A percentile compares a stretch with the other conserved stretches of the same genome.
Evolutionary conservation across 306 rosid genomes (phyloP).

Genomic region (Aeschynomene evenia): DNA sequence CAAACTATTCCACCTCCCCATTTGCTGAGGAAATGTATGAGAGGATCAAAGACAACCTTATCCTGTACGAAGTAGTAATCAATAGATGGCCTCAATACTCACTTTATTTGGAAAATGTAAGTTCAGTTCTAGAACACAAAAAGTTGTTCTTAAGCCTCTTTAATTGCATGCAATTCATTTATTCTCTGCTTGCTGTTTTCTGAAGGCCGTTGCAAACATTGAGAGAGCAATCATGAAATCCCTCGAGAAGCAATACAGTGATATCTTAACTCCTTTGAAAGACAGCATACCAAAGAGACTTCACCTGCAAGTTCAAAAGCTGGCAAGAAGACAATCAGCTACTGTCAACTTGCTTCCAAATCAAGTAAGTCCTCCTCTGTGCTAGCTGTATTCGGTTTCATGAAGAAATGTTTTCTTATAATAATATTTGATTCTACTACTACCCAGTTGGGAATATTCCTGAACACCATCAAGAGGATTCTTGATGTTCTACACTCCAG

Average conservation of each 20-base stretch:
- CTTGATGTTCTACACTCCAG: slow-evolving; percentile 86
- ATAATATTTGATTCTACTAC: slow-evolving; percentile 11
- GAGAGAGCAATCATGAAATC: slow-evolving; percentile 94
- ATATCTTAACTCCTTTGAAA: slow-evolving; percentile 86
- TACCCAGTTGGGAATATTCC: slow-evolving; percentile 76
- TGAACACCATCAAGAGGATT: slow-evolving; percentile 92
- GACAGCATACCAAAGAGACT: slow-evolving; percentile 91
- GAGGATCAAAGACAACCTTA: slow-evolving; percentile 67
- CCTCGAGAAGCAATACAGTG: slow-evolving; percentile 85
- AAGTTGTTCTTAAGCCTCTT: slow-evolving; percentile 1
- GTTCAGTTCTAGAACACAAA: slow-evolving; percentile 41
- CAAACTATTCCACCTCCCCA: slow-evolving; percentile 86
- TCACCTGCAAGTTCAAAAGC: slow-evolving; percentile 94
- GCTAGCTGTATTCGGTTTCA: not conserved
- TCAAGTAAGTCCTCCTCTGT: slow-evolving; percentile 55
- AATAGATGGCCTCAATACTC: slow-evolving; percentile 98
- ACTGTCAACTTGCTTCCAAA: slow-evolving; percentile 65
- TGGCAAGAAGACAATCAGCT: slow-evolving; percentile 91
- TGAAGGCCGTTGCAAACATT: slow-evolving; percentile 75
- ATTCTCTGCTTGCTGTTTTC: not conserved
- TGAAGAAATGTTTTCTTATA: not conserved
- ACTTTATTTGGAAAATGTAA: slow-evolving; percentile 78
- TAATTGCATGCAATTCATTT: not conserved
- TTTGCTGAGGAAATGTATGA: slow-evolving; percentile 97
- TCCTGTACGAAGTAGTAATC: slow-evolving; percentile 79